Percentiles rank a stretch among this genome's conserved stretches.
These are phyloP conservation scores for Neotropicomus parvogracilis DNA, from an alignment of 1,284 basidiomycete species.

Conservation along the genomic window DNA sequence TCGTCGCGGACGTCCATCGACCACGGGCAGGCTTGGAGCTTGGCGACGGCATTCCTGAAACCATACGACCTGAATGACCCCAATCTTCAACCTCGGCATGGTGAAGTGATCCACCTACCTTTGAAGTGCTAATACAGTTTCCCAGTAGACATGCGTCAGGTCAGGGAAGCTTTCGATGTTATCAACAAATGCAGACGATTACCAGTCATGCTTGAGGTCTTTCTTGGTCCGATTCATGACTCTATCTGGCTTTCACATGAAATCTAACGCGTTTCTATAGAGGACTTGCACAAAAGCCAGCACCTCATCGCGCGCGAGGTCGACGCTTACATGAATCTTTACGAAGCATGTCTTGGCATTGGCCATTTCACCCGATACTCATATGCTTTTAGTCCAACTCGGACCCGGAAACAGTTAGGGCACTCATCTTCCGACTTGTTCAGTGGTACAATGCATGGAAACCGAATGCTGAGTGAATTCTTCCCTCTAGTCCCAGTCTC, in stretches of 20 bases:
- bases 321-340: constrained; percentile 50
- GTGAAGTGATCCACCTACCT: constrained; percentile 28
- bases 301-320: constrained; percentile 61
- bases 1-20: constrained; percentile 1
- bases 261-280: constrained; percentile 34
- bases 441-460: constrained; percentile 69
- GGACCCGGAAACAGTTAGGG: constrained; percentile 47
- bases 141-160: constrained; percentile 44
- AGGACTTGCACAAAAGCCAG: constrained; percentile 59
- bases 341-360: constrained; percentile 46
- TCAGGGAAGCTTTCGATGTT: constrained; percentile 52
- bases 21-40: constrained; percentile 55
- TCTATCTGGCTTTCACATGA: background rate
- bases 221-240: constrained; percentile 48
- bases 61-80: constrained; percentile 51
- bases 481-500: background rate
- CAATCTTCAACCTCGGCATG: constrained; percentile 34
- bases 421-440: constrained; percentile 52
- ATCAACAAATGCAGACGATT: constrained; percentile 56
- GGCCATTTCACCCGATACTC: constrained; percentile 4
- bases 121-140: background rate
- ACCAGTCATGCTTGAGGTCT: constrained; percentile 61
- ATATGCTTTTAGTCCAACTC: constrained; percentile 38
- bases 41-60: constrained; percentile 53
- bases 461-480: constrained; percentile 52